Evolutionary conservation across 768 basidiomycete species (phyloP).

Genomic region (Sarcodon sp.): DNA sequence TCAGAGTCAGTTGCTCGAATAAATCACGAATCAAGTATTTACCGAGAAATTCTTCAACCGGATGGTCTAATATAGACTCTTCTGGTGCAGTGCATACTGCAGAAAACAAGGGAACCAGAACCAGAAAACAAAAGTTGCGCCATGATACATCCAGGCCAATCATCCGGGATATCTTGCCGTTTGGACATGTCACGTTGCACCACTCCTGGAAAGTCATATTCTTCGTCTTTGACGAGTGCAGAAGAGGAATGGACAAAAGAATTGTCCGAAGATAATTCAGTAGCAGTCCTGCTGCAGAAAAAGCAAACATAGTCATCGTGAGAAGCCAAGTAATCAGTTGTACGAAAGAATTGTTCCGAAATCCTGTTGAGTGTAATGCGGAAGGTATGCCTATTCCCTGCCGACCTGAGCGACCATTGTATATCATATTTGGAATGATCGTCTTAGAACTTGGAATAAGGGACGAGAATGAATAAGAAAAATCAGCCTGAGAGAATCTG

Average conservation of each 20-base stretch:
- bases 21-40: constrained; percentile 10
- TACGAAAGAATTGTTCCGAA: background rate
- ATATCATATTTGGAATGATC: constrained; percentile 41
- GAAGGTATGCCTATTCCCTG: constrained; percentile 41
- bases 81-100: constrained; percentile 59
- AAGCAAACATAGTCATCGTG: too few species aligned
- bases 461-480: constrained; percentile 61
- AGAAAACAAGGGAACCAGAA: constrained; percentile 56
- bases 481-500: constrained; percentile 39
- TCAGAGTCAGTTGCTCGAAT: background rate
- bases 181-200: constrained; percentile 29
- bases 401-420: constrained; percentile 49
- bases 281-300: too few species aligned
- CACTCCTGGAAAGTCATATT: constrained; percentile 36
- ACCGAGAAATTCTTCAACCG: constrained; percentile 57
- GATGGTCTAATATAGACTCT: constrained; percentile 40
- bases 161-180: constrained; percentile 23
- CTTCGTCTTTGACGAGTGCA: constrained; percentile 10
- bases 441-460: constrained; percentile 19
- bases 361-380: constrained; percentile 6
- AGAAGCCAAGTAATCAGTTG: background rate
- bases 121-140: constrained; percentile 34
- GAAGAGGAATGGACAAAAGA: constrained; percentile 9
- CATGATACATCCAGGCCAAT: constrained; percentile 38
- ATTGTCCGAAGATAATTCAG: too few species aligned